Conservation (phyloP, 441 rosid genomes). For the Populus hybrid region DNA sequence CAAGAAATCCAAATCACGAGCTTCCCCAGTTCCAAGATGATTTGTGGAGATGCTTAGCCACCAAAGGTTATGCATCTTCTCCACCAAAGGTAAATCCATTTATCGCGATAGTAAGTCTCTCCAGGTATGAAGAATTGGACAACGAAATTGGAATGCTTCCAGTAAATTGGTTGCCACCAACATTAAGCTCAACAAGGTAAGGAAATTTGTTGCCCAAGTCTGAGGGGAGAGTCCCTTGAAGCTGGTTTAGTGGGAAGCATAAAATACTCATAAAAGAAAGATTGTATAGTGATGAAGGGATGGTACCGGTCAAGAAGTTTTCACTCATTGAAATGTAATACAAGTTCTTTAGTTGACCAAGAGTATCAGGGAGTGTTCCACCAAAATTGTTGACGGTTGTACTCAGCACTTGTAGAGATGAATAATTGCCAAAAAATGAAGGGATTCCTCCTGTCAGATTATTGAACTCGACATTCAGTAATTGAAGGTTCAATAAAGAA, state of each 20-base stretch:
- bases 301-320: background rate
- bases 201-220: background rate
- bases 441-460: constrained; percentile 7
- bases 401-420: background rate
- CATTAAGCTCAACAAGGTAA: background rate
- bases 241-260: background rate
- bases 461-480: background rate
- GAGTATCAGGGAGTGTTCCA: background rate
- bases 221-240: constrained; percentile 4
- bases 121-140: constrained; percentile 10
- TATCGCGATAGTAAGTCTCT: constrained; percentile 8
- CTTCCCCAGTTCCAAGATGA: constrained; percentile 5
- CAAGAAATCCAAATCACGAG: constrained; percentile 11
- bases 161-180: constrained; percentile 14
- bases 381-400: constrained; percentile 1
- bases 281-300: constrained; percentile 8
- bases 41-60: constrained; percentile 17
- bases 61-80: constrained; percentile 11
- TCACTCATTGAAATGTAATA: background rate
- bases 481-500: background rate
- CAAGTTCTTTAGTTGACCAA: background rate
- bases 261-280: constrained; percentile 4
- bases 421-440: background rate
- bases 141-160: constrained; percentile 12
- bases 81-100: constrained; percentile 14